Evolutionary conservation across 192 early-diverging fungal species (phyloP), one percentile per base, ranked within the genome.

Genomic region (Entomortierella chlamydospora): DNA sequence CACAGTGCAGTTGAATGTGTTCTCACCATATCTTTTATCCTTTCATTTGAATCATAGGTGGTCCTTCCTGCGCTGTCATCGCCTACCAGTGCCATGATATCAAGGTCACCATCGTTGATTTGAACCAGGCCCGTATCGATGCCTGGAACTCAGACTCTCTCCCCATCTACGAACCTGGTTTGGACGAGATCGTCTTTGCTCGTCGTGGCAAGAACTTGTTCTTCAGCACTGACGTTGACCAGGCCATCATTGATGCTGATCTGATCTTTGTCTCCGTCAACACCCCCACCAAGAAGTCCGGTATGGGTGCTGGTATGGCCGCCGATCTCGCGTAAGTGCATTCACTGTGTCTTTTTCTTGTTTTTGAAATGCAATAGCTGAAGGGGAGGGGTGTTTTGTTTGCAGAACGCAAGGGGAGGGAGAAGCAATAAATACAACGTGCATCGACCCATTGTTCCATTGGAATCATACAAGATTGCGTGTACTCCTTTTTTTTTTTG

Each of bases 201-300:
- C 81, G 86, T 64, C 91, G 96, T 49, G 90, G 90, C 45, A 86
- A 84, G 81, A 98, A 98, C 86, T 89, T 98, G 65, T 92, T 92
- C 82, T 98, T 96, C 83, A 86, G 92, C 22, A 93, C 94, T 18
- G 87, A 96, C 56, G 91, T 97, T 47, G 91, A 96, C 60, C 61
- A 61, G 25, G 90, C 88, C 57, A 95, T 98, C 50, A 47, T 82
- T 34, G 87, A 93, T 45, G 91, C 95, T 42, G 93, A 97, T 80
- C 66, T 97, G n/a, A 94, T 97, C 65, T 92, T 98, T 80, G 93
- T 97, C 22, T 95, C 94, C 15, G 96, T 96, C 67, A 96, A 96
- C 81, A 98, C 95, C 29, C 96, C 96, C 22, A 92, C 94, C 52
- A 91, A 93, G 82, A 93, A 94, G 84, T 56, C 84, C 37, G 90